A percentile compares a stretch with the other conserved stretches of the same genome.
Evolutionary conservation across 768 basidiomycete genomes (phyloP).

Genomic region (Leccinellum rugosiceps): DNA sequence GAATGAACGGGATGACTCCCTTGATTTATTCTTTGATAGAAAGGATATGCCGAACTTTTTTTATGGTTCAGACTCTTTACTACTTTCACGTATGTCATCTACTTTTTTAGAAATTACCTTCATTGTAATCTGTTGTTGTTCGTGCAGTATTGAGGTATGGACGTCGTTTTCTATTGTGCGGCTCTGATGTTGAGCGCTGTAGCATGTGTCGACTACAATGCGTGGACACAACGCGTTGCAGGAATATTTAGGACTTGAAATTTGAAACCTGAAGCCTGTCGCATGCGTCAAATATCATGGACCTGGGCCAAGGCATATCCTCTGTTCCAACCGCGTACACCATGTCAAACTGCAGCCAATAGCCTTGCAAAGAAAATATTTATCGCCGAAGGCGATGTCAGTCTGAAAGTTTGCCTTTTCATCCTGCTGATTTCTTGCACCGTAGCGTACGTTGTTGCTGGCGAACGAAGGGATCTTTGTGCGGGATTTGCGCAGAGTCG

Average conservation of each 20-base stretch:
- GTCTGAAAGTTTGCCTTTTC: not conserved
- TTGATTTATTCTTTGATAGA: not conserved
- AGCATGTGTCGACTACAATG: not conserved
- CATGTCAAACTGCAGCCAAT: not conserved
- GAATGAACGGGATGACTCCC: slow-evolving; percentile 1
- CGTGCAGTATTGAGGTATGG: slow-evolving; percentile 1
- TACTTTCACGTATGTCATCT: not conserved
- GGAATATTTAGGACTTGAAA: not conserved
- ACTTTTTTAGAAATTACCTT: not conserved
- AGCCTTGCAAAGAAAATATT: not conserved
- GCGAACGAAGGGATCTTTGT: too few relatives aligned
- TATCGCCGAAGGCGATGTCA: not conserved
- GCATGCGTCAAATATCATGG: not conserved
- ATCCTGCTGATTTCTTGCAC: not conserved
- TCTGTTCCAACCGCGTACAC: not conserved
- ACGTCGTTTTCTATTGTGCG: not conserved
- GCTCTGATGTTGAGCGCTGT: not conserved
- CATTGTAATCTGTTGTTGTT: not conserved
- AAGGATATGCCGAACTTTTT: not conserved
- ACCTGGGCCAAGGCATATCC: not conserved
- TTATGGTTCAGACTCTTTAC: not conserved
- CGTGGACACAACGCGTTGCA: not conserved
- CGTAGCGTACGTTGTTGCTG: not conserved
- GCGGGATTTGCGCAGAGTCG: too few relatives aligned
- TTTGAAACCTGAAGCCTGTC: not conserved